Percentiles rank a stretch among this genome's conserved stretches.
phyloP scores from a whole-genome alignment of 768 basidiomycete genomes.

The Inosperma sp. region DNA sequence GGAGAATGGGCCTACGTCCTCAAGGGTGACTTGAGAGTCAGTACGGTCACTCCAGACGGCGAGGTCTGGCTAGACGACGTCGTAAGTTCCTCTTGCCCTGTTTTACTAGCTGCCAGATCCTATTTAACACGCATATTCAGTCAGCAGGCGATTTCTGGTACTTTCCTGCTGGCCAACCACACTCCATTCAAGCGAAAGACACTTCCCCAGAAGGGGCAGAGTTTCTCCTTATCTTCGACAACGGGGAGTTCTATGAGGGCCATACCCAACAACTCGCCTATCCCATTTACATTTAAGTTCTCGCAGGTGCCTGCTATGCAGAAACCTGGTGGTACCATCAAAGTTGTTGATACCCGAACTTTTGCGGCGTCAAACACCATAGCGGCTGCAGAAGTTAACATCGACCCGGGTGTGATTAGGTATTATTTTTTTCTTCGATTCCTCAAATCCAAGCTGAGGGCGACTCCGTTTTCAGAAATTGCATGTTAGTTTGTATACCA shows the following conservation, averaged over 20 bases:
- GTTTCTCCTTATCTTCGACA: constrained; percentile 47
- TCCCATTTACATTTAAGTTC: constrained; percentile 51
- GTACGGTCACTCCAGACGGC: constrained; percentile 49
- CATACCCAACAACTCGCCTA: constrained; percentile 44
- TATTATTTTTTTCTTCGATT: constrained; percentile 25
- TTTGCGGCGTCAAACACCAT: constrained; percentile 53
- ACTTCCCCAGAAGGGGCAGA: constrained; percentile 44
- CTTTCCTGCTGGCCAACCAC: constrained; percentile 54
- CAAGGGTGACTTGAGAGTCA: constrained; percentile 45
- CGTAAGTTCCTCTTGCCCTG: constrained; percentile 29
- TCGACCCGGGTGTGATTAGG: constrained; percentile 61
- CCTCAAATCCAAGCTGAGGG: neutral
- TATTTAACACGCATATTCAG: constrained; percentile 11
- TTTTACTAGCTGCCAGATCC: neutral
- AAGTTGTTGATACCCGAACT: constrained; percentile 52
- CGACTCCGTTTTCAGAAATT: constrained; percentile 28
- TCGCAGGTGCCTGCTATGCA: constrained; percentile 42
- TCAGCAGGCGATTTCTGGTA: constrained; percentile 49
- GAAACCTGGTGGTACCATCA: constrained; percentile 52
- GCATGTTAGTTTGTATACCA: constrained; percentile 43
- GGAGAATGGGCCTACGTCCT: constrained; percentile 56
- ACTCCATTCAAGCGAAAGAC: constrained; percentile 51
- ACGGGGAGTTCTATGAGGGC: constrained; percentile 49
- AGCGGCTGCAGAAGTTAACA: constrained; percentile 51
- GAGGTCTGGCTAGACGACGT: constrained; percentile 50